Conservation (phyloP, 1,284 basidiomycete species). For the Fomitopsis pinicola region DNA sequence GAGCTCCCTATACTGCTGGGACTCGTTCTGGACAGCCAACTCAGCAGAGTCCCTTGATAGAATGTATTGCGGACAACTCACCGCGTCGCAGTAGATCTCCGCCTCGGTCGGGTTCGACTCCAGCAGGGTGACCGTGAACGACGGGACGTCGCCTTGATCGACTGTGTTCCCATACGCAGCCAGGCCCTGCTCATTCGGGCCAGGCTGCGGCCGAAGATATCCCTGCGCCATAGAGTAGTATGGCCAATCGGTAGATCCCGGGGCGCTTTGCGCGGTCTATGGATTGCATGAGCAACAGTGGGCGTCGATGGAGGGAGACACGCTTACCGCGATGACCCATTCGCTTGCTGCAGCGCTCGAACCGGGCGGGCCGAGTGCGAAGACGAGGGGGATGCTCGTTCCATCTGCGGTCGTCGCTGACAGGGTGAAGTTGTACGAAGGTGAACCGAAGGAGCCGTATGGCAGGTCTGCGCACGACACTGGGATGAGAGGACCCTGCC, state of each 20-base stretch:
- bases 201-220: not conserved
- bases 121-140: not conserved
- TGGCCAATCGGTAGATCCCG: not conserved
- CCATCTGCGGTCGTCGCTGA: not conserved
- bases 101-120: not conserved
- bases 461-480: not conserved
- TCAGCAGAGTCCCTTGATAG: not conserved
- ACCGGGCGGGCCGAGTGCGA: not conserved
- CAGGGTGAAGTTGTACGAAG: slow-evolving; percentile 1
- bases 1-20: not conserved
- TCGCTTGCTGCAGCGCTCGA: not conserved
- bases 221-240: not conserved
- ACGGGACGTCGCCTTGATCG: not conserved
- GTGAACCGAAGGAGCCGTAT: not conserved
- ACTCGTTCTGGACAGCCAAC: not conserved
- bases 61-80: not conserved
- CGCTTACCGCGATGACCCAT: not conserved
- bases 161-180: not conserved
- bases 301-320: too few relatives aligned
- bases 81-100: not conserved
- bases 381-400: not conserved
- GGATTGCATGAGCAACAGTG: not conserved
- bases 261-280: not conserved
- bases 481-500: not conserved
- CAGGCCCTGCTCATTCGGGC: not conserved